These are phyloP conservation scores for Salvia rosmarinus DNA, from an alignment of 257 asterid genomes.

Conservation along the genomic window DNA sequence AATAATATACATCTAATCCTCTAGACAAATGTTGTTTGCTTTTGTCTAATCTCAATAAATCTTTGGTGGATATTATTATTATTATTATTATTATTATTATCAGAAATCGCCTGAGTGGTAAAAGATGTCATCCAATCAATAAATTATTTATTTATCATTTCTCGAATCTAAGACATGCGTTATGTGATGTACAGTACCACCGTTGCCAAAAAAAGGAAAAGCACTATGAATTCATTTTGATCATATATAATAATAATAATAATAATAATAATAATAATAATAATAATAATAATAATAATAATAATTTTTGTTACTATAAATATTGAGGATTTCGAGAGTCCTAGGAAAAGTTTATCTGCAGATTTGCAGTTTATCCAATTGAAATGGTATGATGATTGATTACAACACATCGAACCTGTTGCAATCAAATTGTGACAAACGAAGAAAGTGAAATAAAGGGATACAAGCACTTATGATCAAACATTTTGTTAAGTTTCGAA, in stretches of 20 bases:
- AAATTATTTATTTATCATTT: too few species aligned
- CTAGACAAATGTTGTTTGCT: not conserved
- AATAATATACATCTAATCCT: too few species aligned
- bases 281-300: not conserved
- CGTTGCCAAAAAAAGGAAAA: too few species aligned
- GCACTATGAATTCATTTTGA: too few species aligned
- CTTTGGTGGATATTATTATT: not conserved
- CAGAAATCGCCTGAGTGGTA: too few species aligned
- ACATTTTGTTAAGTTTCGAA: slow-evolving; percentile 29
- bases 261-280: too few species aligned
- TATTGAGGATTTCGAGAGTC: not conserved
- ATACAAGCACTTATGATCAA: slow-evolving; percentile 32
- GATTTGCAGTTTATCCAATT: slow-evolving; percentile 10
- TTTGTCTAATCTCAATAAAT: not conserved
- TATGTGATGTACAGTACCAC: too few species aligned
- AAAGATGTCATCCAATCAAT: too few species aligned
- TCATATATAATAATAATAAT: too few species aligned
- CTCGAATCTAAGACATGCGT: too few species aligned
- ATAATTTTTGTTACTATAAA: not conserved
- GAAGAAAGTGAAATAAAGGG: slow-evolving; percentile 25
- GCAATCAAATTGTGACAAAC: slow-evolving; percentile 35
- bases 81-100: not conserved
- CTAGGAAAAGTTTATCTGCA: slow-evolving; percentile 16
- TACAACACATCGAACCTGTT: slow-evolving; percentile 35
- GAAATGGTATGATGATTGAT: slow-evolving; percentile 23